Evolutionary conservation across 2,329 filamentous ascomycete genomes (phyloP).

Genomic region (Trichoderma hamatum): DNA sequence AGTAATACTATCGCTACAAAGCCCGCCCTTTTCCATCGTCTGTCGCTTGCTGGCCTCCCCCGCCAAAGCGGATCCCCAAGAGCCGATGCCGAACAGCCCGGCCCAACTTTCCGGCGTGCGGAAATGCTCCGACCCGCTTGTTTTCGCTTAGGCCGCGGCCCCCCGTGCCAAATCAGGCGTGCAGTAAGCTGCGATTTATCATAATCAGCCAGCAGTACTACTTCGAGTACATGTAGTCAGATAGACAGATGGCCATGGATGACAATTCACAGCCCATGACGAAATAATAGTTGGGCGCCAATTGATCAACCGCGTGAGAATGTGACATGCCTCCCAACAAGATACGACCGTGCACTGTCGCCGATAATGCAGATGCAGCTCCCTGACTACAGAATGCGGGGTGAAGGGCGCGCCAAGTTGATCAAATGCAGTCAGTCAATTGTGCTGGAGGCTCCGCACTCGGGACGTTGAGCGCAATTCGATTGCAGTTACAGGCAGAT

Average conservation of each 20-base stretch:
- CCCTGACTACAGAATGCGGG: conserved; percentile 2
- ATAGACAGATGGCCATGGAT: too few species aligned
- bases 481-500: too few species aligned
- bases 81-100: conserved; percentile 14
- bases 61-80: conserved; percentile 13
- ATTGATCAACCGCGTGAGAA: not conserved
- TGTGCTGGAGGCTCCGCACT: not conserved
- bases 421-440: not conserved
- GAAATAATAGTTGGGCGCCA: too few species aligned
- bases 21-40: not conserved
- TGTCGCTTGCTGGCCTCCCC: not conserved
- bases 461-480: not conserved
- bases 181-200: not conserved
- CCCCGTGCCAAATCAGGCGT: not conserved
- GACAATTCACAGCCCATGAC: too few species aligned
- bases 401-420: conserved; percentile 13
- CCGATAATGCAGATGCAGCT: not conserved
- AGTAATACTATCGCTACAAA: not conserved
- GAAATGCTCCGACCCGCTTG: conserved; percentile 26
- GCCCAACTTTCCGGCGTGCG: conserved; percentile 13
- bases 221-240: too few species aligned
- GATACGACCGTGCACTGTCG: too few species aligned
- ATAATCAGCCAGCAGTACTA: too few species aligned
- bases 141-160: not conserved
- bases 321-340: not conserved